Conservation (phyloP, 169 alveolate species). For the Cryptosporidium meleagridis region DNA sequence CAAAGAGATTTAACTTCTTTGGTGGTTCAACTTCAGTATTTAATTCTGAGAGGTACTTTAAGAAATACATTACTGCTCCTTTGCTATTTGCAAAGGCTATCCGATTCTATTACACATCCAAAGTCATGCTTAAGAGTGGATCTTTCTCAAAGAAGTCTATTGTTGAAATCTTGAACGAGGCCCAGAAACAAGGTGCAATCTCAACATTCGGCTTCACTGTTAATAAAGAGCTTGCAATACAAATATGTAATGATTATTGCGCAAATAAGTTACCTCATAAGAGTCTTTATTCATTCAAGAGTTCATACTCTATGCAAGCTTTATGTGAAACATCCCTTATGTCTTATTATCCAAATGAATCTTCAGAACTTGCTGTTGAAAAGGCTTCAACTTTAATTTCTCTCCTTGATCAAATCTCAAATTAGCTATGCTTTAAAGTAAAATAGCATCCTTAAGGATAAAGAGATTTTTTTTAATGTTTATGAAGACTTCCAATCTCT, state of each 20-base stretch:
- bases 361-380: constrained; percentile 13
- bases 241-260: constrained; percentile 34
- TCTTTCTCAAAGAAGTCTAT: constrained; percentile 24
- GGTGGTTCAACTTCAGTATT: constrained; percentile 67
- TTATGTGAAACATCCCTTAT: constrained; percentile 36
- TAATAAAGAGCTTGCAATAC: constrained; percentile 34
- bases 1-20: constrained; percentile 44
- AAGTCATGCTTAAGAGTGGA: constrained; percentile 50
- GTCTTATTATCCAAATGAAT: constrained; percentile 23
- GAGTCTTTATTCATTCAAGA: constrained; percentile 31
- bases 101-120: constrained; percentile 44
- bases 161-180: constrained; percentile 29
- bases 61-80: constrained; percentile 47
- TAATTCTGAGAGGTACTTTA: constrained; percentile 63
- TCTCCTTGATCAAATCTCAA: constrained; percentile 36
- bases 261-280: constrained; percentile 4
- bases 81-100: constrained; percentile 39
- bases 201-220: constrained; percentile 52
- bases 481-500: background rate
- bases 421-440: background rate
- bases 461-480: background rate
- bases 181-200: constrained; percentile 46
- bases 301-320: constrained; percentile 17
- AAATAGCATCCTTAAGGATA: background rate
- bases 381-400: constrained; percentile 40